Conservation (phyloP, 805 yeast species). For the Monosporozyma aerobia region DNA sequence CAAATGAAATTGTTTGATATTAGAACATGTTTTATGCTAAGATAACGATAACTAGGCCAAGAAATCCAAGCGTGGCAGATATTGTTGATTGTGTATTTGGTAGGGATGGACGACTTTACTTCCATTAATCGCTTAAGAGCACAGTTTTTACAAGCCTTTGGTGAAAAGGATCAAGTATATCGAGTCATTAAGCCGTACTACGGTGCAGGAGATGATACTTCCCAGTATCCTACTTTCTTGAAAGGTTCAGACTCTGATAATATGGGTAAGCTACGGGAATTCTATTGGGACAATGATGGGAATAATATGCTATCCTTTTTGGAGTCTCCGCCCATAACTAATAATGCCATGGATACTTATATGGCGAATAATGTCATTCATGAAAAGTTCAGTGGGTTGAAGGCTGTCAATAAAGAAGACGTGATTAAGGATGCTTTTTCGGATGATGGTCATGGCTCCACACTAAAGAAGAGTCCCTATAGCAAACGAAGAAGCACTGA, state of each 20-base stretch:
- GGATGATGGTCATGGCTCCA: neutral
- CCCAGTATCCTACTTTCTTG: constrained; percentile 4
- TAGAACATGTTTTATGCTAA: neutral
- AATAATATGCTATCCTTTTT: constrained; percentile 11
- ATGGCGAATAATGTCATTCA: neutral
- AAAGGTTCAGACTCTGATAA: constrained; percentile 3
- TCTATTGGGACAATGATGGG: constrained; percentile 17
- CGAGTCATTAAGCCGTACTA: constrained; percentile 24
- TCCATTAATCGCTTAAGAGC: constrained; percentile 25
- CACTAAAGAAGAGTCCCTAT: neutral
- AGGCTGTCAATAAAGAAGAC: neutral
- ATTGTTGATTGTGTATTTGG: neutral
- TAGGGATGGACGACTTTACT: constrained; percentile 19
- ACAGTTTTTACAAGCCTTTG: constrained; percentile 21
- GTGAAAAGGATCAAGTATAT: constrained; percentile 25
- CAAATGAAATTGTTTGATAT: neutral
- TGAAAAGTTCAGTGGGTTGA: neutral
- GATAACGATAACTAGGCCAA: neutral
- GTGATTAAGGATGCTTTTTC: neutral
- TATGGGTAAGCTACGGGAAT: constrained; percentile 4
- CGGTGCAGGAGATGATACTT: constrained; percentile 2
- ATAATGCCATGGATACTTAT: constrained; percentile 9
- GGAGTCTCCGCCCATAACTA: constrained; percentile 27
- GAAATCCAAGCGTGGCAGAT: neutral
- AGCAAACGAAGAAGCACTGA: constrained; percentile 1